Percentiles rank a stretch among this genome's conserved stretches.
These are phyloP conservation scores for Talaromyces sp. DNA, from an alignment of 2,329 filamentous ascomycete species.

Conservation along the genomic window DNA sequence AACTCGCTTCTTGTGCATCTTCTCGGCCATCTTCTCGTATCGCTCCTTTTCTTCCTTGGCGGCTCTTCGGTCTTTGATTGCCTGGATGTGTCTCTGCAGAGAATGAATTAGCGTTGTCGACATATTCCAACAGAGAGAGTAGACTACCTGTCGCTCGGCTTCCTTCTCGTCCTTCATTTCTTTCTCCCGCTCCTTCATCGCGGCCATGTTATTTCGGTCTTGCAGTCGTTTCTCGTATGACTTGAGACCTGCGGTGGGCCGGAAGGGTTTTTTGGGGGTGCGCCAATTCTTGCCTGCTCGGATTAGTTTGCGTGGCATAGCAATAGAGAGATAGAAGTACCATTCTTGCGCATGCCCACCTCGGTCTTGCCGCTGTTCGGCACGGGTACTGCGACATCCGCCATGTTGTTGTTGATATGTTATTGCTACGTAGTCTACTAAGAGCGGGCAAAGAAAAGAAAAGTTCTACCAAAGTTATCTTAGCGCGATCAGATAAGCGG, in stretches of 20 bases:
- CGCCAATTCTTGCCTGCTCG: slow-evolving; percentile 91
- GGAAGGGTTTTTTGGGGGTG: slow-evolving; percentile 75
- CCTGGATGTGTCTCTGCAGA: slow-evolving; percentile 66
- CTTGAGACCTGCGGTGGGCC: slow-evolving; percentile 72
- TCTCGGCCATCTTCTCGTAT: slow-evolving; percentile 91
- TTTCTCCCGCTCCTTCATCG: slow-evolving; percentile 89
- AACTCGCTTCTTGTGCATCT: slow-evolving; percentile 95
- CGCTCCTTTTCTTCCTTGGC: slow-evolving; percentile 91
- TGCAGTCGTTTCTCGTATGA: slow-evolving; percentile 74
- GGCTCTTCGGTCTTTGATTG: slow-evolving; percentile 78
- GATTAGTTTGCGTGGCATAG: background rate
- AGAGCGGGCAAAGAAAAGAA: background rate
- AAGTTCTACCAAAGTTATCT: slow-evolving; percentile 30
- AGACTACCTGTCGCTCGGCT: slow-evolving; percentile 73
- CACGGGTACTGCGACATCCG: slow-evolving; percentile 29
- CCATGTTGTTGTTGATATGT: slow-evolving; percentile 40
- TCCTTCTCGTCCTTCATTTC: slow-evolving; percentile 97
- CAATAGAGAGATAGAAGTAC: slow-evolving; percentile 44
- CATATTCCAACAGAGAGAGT: slow-evolving; percentile 34
- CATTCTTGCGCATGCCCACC: slow-evolving; percentile 78
- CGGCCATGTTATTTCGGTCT: slow-evolving; percentile 64
- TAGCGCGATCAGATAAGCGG: slow-evolving; percentile 45
- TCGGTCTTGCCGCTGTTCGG: slow-evolving; percentile 26
- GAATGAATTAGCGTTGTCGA: background rate
- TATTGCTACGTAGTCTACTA: background rate